These are phyloP conservation scores for Mycogone perniciosa DNA, from an alignment of 2,329 filamentous ascomycete genomes.

Conservation along the genomic window DNA sequence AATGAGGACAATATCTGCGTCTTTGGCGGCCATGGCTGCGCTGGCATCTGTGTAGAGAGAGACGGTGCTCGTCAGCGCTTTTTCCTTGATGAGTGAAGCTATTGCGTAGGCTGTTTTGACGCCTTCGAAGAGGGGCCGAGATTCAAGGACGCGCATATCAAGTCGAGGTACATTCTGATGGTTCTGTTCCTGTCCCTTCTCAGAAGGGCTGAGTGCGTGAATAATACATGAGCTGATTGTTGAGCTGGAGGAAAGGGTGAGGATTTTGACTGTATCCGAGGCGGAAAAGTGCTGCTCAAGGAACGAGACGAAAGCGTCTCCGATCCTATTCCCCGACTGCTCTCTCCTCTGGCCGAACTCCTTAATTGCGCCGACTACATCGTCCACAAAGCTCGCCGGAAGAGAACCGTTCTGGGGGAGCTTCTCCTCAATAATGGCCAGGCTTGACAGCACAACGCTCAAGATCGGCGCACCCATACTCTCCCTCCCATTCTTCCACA, in stretches of 20 bases:
- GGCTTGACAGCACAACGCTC: slow-evolving; percentile 39
- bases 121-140: slow-evolving; percentile 60
- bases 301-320: slow-evolving; percentile 28
- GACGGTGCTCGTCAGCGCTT: slow-evolving; percentile 22
- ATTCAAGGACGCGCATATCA: slow-evolving; percentile 58
- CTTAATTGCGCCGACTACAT: slow-evolving; percentile 17
- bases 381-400: slow-evolving; percentile 10
- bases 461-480: slow-evolving; percentile 59
- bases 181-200: no score
- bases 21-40: slow-evolving; percentile 44
- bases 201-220: slow-evolving; percentile 26
- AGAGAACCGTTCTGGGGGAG: neutral
- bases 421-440: slow-evolving; percentile 34
- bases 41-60: slow-evolving; percentile 55
- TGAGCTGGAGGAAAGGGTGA: slow-evolving; percentile 58
- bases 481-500: slow-evolving; percentile 60
- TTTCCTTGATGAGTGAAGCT: slow-evolving; percentile 33
- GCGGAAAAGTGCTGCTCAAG: slow-evolving; percentile 19
- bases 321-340: slow-evolving; percentile 26
- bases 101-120: slow-evolving; percentile 46
- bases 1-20: slow-evolving; percentile 53
- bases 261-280: slow-evolving; percentile 35
- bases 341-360: slow-evolving; percentile 17
- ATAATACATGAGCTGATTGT: slow-evolving; percentile 48
- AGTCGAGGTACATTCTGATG: slow-evolving; percentile 22